Base-by-base conservation (phyloP, 2,329 filamentous ascomycete genomes). In the Xylaria sp. region DNA sequence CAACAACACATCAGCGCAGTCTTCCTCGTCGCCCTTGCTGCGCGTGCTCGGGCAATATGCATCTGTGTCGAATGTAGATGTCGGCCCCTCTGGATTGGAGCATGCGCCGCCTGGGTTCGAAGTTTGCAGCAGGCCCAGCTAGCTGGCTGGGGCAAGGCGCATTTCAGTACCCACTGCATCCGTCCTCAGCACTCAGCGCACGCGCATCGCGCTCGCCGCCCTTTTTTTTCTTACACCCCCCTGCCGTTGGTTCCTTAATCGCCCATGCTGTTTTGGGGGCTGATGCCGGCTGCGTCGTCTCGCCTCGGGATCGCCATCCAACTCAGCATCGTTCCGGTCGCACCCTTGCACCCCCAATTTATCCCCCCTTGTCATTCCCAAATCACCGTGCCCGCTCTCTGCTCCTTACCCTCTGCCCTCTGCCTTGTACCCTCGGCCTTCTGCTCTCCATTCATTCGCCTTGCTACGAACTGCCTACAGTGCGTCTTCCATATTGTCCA, bases 251-350 rank as follows among this genome's bases (percentile, higher is more conserved):
- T 43, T 60, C 59, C 13, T 25, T 36, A 54, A 25, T 62, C 49
- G 51, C 43, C 58, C 60, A 55, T 65, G 49, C 61, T 60, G 56
- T 58, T 65, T 61, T 58, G 46, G 67, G 63, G 69, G 69, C 67
- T 72, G 64, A 67, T 61, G 69, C 72, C 73, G 73, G 72, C 66
- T 73, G 74, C 75, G 71, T 71, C 62, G 63, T 74, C 69, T 75
- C 71, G 73, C 72, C 73, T 77, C 75, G 75, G 74, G 72, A 75
- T 71, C 67, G 69, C 72, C 72, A 71, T 68, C 64, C 54, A 62
- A 68, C 62, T 59, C 64, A 60, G 51, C 48, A 54, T 66, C 46
- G 20, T 61, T 56, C 64, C 61, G 55, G 63, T 62, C 55, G 58
- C 69, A 56, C 62, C 62, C 62, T 67, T 62, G 55, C 60, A 55